Evolutionary conservation across 331 rosid species (phyloP), one percentile per base, ranked within the genome.

Genomic region (Malus hybrid): DNA sequence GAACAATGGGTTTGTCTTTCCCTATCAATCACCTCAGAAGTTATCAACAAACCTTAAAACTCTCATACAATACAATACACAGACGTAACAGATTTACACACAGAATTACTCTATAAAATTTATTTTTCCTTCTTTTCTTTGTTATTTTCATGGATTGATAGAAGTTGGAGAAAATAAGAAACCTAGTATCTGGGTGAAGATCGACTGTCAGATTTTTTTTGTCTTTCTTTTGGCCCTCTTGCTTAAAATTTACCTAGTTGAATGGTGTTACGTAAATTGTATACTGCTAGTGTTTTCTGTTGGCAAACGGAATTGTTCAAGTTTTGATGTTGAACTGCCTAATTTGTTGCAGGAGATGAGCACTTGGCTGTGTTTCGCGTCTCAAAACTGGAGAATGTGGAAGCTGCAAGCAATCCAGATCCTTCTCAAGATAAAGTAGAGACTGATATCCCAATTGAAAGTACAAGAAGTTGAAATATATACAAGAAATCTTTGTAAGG

Each of bases 351-450:
- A 91, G 97, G 98, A 55, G 98, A 94, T 83, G 85, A 54, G 59
- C 86, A 94, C 84, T 80, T 90, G 79, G 98, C 98, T 13, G 88
- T 94, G 83, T 94, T 94, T 55, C 95, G 91, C 0, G 91, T 86
- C 56, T 87, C 92, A 27, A 93, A 91, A 83, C 74, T 91, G 20
- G 80, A 82, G 82, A 77, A 74, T 1, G 83, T 73, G 70, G 88
- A 82, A 77, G 65, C 59, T 78, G 80, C 39, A 32, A 82, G 73
- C 73, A 71, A 71, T 73, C 39, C 55, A 36, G 82, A 64, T 55
- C 88, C 80, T 72, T 12, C 82, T 19, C 83, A 79, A 76, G 88
- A 44, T 69, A 34, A 57, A 59, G 29, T 28, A 28, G 29, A 28
- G 56, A 54, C 79, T 4, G 83, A 48, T n/a, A 77, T 31, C 56